A percentile compares a stretch with the other conserved stretches of the same genome.
Evolutionary conservation across 2,329 filamentous ascomycete genomes (phyloP).

Genomic region (Colletotrichum cordylinicola): DNA sequence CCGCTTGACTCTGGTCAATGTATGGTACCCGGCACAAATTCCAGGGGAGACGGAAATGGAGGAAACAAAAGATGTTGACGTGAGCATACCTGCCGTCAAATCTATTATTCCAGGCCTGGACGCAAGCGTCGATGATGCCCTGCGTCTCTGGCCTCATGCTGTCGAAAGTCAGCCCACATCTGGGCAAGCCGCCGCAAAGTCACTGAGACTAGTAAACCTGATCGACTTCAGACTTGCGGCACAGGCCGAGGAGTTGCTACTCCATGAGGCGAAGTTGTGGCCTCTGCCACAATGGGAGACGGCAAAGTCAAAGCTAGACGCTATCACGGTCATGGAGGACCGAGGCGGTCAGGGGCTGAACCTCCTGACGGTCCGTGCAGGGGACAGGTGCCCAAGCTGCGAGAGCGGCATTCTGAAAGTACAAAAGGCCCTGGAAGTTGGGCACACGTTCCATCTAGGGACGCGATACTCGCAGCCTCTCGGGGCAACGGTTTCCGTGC

Average conservation of each 20-base stretch:
- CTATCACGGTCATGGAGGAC: conserved; percentile 34
- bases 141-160: conserved; percentile 56
- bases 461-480: conserved; percentile 85
- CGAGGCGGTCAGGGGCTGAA: conserved; percentile 53
- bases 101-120: conserved; percentile 71
- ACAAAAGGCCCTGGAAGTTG: conserved; percentile 83
- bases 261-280: background rate
- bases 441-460: conserved; percentile 93
- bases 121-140: conserved; percentile 67
- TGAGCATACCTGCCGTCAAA: conserved; percentile 69
- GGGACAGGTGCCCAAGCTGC: conserved; percentile 79
- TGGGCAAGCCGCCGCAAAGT: background rate
- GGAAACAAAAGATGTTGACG: conserved; percentile 28
- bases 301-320: background rate
- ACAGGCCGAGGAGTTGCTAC: conserved; percentile 28
- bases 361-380: conserved; percentile 68
- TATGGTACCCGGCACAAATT: conserved; percentile 61
- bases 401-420: conserved; percentile 64
- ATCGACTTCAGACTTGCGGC: conserved; percentile 36
- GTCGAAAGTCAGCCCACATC: conserved; percentile 25
- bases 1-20: conserved; percentile 70
- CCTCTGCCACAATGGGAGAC: background rate
- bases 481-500: conserved; percentile 63
- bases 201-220: conserved; percentile 35
- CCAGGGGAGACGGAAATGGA: background rate